Percentiles rank a stretch among this genome's conserved stretches.
Conservation (phyloP, 176 grass and related monocot species). For the Cymbopogon citratus region DNA sequence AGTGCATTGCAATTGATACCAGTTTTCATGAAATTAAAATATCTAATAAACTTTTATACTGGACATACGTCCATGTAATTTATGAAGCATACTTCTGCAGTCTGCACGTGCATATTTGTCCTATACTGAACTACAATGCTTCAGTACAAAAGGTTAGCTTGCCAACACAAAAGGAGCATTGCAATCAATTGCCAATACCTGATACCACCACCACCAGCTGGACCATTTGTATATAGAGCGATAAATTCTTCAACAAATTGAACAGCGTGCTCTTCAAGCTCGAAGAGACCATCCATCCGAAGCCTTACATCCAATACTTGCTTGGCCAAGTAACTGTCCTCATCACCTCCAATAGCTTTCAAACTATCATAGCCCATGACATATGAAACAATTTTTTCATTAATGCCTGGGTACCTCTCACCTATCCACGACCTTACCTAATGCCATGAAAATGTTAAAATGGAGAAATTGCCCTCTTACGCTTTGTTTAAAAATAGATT, state of each 20-base stretch:
- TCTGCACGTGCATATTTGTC: background rate
- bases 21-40: background rate
- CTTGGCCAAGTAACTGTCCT: conserved; percentile 26
- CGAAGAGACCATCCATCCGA: conserved; percentile 88
- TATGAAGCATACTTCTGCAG: background rate
- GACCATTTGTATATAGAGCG: conserved; percentile 93
- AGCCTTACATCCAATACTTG: conserved; percentile 67
- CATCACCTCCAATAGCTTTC: conserved; percentile 47
- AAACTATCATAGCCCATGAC: conserved; percentile 77
- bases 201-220: conserved; percentile 87
- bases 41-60: background rate
- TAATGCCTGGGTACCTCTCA: conserved; percentile 62
- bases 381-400: conserved; percentile 61
- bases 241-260: conserved; percentile 77
- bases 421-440: conserved; percentile 90
- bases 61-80: background rate
- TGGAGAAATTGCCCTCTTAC: background rate
- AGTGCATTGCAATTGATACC: background rate
- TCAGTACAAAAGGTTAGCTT: background rate
- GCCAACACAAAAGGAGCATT: background rate
- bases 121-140: background rate
- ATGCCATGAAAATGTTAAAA: conserved; percentile 11
- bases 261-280: conserved; percentile 70
- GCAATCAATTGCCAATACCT: conserved; percentile 36
- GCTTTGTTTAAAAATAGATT: background rate